A percentile compares a stretch with the other conserved stretches of the same genome.
These are phyloP conservation scores for Aspergillus jensenii DNA, from an alignment of 2,329 filamentous ascomycete species.

Conservation along the genomic window DNA sequence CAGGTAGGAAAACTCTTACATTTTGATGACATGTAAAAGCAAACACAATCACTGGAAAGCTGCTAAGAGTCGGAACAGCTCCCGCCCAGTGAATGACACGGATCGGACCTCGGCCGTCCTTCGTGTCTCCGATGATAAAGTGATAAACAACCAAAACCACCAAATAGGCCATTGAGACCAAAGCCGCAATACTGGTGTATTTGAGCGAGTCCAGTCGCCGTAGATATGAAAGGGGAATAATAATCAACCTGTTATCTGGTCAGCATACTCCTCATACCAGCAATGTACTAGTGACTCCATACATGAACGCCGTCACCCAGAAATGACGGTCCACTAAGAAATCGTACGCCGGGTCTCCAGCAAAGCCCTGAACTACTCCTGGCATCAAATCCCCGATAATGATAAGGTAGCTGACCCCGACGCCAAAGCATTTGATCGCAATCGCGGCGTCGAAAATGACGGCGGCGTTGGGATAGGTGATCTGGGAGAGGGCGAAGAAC, in stretches of 20 bases:
- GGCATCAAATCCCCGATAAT: slow-evolving; percentile 99
- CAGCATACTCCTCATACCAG: slow-evolving; percentile 14
- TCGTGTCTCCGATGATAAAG: slow-evolving; percentile 74
- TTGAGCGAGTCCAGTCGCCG: slow-evolving; percentile 91
- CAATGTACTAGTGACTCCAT: neutral
- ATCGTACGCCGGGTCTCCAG: slow-evolving; percentile 61
- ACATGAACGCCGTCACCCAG: slow-evolving; percentile 98
- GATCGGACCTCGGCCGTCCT: slow-evolving; percentile 71
- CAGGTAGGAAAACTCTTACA: slow-evolving; percentile 51
- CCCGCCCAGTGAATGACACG: slow-evolving; percentile 77
- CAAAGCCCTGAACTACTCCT: slow-evolving; percentile 82
- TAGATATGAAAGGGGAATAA: slow-evolving; percentile 92
- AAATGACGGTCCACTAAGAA: slow-evolving; percentile 90
- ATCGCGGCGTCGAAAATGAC: slow-evolving; percentile 96
- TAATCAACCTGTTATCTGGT: slow-evolving; percentile 63
- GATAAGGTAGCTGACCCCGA: slow-evolving; percentile 95
- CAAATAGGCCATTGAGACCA: slow-evolving; percentile 91
- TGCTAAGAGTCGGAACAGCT: slow-evolving; percentile 74
- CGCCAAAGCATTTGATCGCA: slow-evolving; percentile 96
- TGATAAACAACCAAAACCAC: slow-evolving; percentile 92
- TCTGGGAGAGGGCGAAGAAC: slow-evolving; percentile 94
- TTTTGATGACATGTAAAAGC: slow-evolving; percentile 99
- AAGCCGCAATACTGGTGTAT: slow-evolving; percentile 89
- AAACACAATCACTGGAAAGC: slow-evolving; percentile 93
- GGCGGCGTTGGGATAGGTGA: slow-evolving; percentile 94